These are phyloP conservation scores for Citrus unshiu DNA, from an alignment of 345 rosid species.

Conservation along the genomic window DNA sequence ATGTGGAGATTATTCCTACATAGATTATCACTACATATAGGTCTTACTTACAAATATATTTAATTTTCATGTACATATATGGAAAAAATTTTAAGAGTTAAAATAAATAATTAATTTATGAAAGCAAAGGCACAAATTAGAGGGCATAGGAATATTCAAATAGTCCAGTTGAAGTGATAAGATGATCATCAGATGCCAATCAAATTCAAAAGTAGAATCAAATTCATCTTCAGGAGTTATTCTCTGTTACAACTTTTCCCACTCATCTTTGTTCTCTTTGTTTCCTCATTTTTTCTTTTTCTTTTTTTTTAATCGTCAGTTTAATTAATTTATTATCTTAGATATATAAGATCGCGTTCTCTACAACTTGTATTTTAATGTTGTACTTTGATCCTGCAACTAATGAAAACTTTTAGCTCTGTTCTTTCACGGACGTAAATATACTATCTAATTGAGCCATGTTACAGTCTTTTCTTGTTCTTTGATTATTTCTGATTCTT, in stretches of 20 bases:
- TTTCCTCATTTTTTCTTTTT: not conserved
- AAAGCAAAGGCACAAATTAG: not conserved
- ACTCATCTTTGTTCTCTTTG: not conserved
- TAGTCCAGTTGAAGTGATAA: not conserved
- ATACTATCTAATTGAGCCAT: too few species aligned
- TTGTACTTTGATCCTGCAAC: too few species aligned
- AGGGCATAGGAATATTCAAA: not conserved
- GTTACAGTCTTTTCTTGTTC: too few species aligned
- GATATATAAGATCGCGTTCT: too few species aligned
- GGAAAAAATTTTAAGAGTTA: constrained; percentile 4
- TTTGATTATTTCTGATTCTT: too few species aligned
- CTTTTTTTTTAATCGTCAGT: not conserved
- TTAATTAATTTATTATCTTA: not conserved
- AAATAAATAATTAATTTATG: not conserved
- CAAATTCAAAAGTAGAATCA: not conserved
- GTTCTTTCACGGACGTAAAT: too few species aligned
- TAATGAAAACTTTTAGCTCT: too few species aligned
- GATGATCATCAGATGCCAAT: not conserved
- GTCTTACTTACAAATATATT: too few species aligned
- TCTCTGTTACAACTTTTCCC: not conserved
- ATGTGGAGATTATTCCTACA: too few species aligned
- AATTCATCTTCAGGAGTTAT: not conserved
- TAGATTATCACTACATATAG: too few species aligned
- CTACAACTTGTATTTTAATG: too few species aligned
- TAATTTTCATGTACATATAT: constrained; percentile 26